phyloP scores from a whole-genome alignment of 1,284 basidiomycete genomes.

The Inonotus obliquus region DNA sequence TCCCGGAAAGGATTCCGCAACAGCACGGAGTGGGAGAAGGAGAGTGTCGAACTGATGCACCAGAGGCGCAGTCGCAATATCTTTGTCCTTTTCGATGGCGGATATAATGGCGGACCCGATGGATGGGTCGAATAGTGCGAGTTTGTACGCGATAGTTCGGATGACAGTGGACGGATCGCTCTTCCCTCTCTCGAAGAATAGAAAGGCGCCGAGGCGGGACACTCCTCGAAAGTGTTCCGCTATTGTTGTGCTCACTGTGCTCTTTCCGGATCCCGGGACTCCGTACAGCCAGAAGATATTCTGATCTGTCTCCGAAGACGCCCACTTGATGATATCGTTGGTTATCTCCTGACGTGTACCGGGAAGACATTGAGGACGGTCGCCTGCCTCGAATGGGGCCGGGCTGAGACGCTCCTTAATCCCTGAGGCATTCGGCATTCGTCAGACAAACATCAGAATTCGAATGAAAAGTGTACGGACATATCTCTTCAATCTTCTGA shows the following conservation, averaged over 20 bases:
- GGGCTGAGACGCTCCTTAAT: not conserved
- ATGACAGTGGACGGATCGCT: not conserved
- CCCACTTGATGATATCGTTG: not conserved
- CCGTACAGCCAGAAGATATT: not conserved
- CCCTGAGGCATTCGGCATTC: not conserved
- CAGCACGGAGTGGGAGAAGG: too few relatives aligned
- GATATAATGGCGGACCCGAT: not conserved
- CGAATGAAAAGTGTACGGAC: not conserved
- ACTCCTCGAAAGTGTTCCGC: not conserved
- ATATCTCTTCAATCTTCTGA: too few relatives aligned
- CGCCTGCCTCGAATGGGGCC: not conserved
- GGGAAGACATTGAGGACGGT: not conserved
- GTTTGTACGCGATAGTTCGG: not conserved
- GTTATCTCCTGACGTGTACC: not conserved
- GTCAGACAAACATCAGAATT: slow-evolving; percentile 20
- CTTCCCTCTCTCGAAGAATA: not conserved
- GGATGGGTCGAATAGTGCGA: not conserved
- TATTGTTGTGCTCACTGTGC: not conserved
- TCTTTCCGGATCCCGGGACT: not conserved
- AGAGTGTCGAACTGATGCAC: too few relatives aligned
- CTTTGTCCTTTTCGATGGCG: not conserved
- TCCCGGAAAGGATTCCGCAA: too few relatives aligned
- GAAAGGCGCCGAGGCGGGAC: not conserved
- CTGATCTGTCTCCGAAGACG: not conserved
- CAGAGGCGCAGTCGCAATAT: not conserved